Evolutionary conservation across 2,329 filamentous ascomycete genomes (phyloP), one percentile per base, ranked within the genome.

Genomic region (Aureobasidium melanogenum): DNA sequence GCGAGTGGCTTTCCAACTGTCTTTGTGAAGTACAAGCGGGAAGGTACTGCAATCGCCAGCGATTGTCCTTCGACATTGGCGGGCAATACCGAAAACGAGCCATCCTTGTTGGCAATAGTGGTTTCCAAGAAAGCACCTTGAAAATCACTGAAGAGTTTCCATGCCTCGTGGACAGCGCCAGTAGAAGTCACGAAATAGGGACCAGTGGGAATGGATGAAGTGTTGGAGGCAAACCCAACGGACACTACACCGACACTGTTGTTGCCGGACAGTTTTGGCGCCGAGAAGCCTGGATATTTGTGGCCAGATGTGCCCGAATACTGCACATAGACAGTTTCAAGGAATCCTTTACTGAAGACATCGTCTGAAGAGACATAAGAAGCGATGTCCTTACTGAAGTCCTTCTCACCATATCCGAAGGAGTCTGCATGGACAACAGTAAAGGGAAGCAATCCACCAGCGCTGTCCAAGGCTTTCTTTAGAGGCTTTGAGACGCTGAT

Each of bases 21-120:
- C 48, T 76, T 79, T 2, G 76, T 79, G 70, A 76, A 84, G 72
- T 86, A 86, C 0, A 87, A 73, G 10, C 84, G 77, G 7, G 83
- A 86, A 4, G 84, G 84, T 0, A 87, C 84, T 4, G 74, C 78
- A 52, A 79, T 74, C 34, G 74, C 78, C 44, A 78, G 66, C 61
- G 77, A 71, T 61, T 77, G 74, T 6, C 77, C 76, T 1, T 69
- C 55, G 34, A 80, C 66, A 24, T 74, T 71, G n/a, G 76, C 76
- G 17, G 74, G 75, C 9, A 81, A 72, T 0, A 78, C 74, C 5
- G 71, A 73, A 67, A 74, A 80, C 0, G 70, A 72, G 1, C 74
- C 76, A 48, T 76, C 71, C 4, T 66, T 63, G 36, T 70, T 73
- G 2, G 69, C 63, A 12, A 79, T 74, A 1, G 73, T 66, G 10